phyloP scores from a whole-genome alignment of 1,139 yeast species.

The Zygosaccharomyces pseudobailii region DNA sequence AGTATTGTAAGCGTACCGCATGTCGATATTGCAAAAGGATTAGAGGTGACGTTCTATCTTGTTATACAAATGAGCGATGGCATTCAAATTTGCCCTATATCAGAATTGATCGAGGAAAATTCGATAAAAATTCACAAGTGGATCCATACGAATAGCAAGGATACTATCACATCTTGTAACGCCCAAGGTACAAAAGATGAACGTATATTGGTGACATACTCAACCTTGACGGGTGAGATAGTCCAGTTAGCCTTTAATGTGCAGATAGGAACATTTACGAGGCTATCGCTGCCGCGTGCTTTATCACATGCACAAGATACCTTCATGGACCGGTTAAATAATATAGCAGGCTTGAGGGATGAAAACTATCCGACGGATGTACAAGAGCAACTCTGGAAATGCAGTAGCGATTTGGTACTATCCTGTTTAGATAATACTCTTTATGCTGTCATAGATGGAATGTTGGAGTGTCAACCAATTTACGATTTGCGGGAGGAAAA shows the following conservation, averaged over 20 bases:
- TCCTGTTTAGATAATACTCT: conserved; percentile 20
- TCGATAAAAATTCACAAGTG: conserved; percentile 10
- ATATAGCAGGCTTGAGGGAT: conserved; percentile 6
- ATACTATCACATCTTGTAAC: conserved; percentile 13
- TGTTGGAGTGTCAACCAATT: conserved; percentile 8
- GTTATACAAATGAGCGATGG: conserved; percentile 17
- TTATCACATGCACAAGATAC: conserved; percentile 3
- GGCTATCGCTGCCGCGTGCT: conserved; percentile 5
- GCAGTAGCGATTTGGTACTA: conserved; percentile 11
- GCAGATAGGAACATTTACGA: conserved; percentile 6
- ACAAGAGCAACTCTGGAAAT: conserved; percentile 6
- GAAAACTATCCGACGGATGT: conserved; percentile 4
- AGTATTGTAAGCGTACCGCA: neutral
- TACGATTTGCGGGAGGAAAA: conserved; percentile 2
- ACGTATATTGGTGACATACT: conserved; percentile 12
- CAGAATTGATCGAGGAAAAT: conserved; percentile 1
- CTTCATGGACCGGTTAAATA: conserved; percentile 6
- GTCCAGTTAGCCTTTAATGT: conserved; percentile 13
- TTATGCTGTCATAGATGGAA: conserved; percentile 8
- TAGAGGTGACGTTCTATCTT: conserved; percentile 5
- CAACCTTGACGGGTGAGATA: conserved; percentile 17
- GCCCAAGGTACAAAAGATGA: conserved; percentile 14
- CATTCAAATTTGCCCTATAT: conserved; percentile 14
- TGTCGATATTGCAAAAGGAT: neutral
- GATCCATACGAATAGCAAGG: conserved; percentile 13